Evolutionary conservation across 108 stramenopile species (phyloP), one percentile per base, ranked within the genome.

Genomic region (Pseudonitzschia multiseries): DNA sequence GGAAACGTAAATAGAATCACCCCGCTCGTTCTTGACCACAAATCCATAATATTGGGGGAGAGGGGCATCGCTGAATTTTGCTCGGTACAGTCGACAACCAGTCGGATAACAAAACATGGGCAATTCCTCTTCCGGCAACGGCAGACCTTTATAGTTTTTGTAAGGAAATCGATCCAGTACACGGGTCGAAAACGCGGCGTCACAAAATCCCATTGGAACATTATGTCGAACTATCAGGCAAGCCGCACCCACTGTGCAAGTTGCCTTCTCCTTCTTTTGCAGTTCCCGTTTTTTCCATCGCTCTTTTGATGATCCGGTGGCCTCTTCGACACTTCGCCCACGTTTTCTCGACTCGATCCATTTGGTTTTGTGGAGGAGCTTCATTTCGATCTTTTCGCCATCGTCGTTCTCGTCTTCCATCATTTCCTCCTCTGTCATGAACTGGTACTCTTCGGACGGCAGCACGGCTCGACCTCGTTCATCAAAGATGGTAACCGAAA

Each of bases 91-190:
- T 12, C 81, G 75, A 57, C 91, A 90, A 32, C 90, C 93, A 17
- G 83, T 84, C 28, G 93, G 88, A 85, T 94, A 94, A 69, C 93
- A 94, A 82, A 94, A 94, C 87, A 94, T 85, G 22, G 93, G 93
- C 12, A 94, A 72, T 68, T 94, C 93, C 67, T 94, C 93, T 73
- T 94, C 89, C 8, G 91, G 93, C 29, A 94, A 79, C 18, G 93
- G 93, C 44, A 92, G 80, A 22, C 83, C 87, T 43, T 90, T 89
- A 86, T 94, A 92, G 76, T 94, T 89, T 66, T 87, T 87, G 52
- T 76, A 69, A 1, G 93, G 93, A 69, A 94, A 94, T 50, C 93
- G 89, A 75, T 89, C 91, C 54, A 91, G 72, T 14, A 94, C 93
- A 22, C 77, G 70, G 14, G 93, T 83, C 27, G 83, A 70, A 76